A percentile compares a stretch with the other conserved stretches of the same genome.
Evolutionary conservation across 2,329 filamentous ascomycete species (phyloP).

Genomic region (Pestalotiopsis sp.): DNA sequence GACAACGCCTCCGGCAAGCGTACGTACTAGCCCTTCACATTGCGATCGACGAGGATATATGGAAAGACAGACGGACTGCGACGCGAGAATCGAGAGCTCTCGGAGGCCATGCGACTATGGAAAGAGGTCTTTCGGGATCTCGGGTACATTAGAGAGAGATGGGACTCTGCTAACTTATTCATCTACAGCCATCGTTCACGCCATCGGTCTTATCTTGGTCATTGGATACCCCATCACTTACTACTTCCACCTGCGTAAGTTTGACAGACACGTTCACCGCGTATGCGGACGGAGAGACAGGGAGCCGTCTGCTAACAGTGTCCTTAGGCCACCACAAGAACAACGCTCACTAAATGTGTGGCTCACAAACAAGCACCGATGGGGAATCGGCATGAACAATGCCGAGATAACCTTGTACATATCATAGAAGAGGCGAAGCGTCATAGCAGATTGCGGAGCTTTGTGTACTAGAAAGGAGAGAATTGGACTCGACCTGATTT

Average conservation of each 20-base stretch:
- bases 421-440: slow-evolving; percentile 16
- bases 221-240: slow-evolving; percentile 97
- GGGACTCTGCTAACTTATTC: not conserved
- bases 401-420: slow-evolving; percentile 7
- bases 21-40: slow-evolving; percentile 54
- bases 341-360: slow-evolving; percentile 82
- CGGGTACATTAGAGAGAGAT: not conserved
- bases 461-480: slow-evolving; percentile 20
- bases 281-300: not conserved
- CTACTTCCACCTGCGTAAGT: slow-evolving; percentile 99
- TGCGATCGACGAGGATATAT: not conserved
- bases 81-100: not conserved
- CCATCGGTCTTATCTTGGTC: slow-evolving; percentile 74
- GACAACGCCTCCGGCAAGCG: slow-evolving; percentile 88
- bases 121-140: not conserved
- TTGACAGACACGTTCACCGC: not conserved
- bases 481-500: slow-evolving; percentile 13
- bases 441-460: slow-evolving; percentile 10
- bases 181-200: slow-evolving; percentile 83
- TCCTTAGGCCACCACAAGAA: slow-evolving; percentile 97
- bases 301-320: not conserved
- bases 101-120: not conserved
- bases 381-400: slow-evolving; percentile 3
- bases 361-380: not conserved
- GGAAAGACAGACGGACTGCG: not conserved